These are phyloP conservation scores for Torulaspora franciscae DNA, from an alignment of 805 yeast species.

Conservation along the genomic window DNA sequence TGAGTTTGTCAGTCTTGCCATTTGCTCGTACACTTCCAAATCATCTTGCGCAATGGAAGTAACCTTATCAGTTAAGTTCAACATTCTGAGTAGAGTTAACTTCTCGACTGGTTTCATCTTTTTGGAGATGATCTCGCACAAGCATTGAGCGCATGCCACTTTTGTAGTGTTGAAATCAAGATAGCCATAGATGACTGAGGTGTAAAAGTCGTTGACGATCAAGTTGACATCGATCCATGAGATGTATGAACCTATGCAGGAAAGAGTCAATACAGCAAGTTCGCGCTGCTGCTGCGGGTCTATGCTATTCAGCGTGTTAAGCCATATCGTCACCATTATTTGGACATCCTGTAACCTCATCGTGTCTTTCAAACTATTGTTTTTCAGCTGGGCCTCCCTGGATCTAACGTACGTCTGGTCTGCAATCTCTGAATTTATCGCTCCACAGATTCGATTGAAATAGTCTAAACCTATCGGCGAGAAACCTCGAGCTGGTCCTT, in stretches of 20 bases:
- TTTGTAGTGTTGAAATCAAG: slow-evolving; percentile 48
- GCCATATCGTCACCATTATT: slow-evolving; percentile 62
- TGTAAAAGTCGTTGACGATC: slow-evolving; percentile 56
- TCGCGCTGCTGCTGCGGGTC: slow-evolving; percentile 23
- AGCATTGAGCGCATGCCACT: slow-evolving; percentile 49
- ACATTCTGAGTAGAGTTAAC: slow-evolving; percentile 54
- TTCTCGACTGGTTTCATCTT: slow-evolving; percentile 74
- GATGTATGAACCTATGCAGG: slow-evolving; percentile 74
- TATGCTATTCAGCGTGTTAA: slow-evolving; percentile 35
- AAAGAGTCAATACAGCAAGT: slow-evolving; percentile 40
- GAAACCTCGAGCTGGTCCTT: slow-evolving; percentile 20
- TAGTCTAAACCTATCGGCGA: slow-evolving; percentile 55
- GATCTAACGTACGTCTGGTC: slow-evolving; percentile 79
- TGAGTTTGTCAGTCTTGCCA: slow-evolving; percentile 68
- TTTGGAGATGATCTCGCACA: slow-evolving; percentile 60
- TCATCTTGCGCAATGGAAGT: slow-evolving; percentile 38
- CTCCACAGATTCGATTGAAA: slow-evolving; percentile 64
- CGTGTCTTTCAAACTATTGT: slow-evolving; percentile 70
- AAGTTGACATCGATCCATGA: slow-evolving; percentile 88
- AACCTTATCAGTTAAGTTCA: slow-evolving; percentile 57
- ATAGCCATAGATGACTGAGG: slow-evolving; percentile 54
- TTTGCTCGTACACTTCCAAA: slow-evolving; percentile 66
- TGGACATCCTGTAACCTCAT: slow-evolving; percentile 75
- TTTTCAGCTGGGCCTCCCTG: slow-evolving; percentile 56
- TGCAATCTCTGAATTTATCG: slow-evolving; percentile 87